A percentile compares a stretch with the other conserved stretches of the same genome.
Conservation (phyloP, 169 alveolate genomes). For the Nephromyces sp. region DNA sequence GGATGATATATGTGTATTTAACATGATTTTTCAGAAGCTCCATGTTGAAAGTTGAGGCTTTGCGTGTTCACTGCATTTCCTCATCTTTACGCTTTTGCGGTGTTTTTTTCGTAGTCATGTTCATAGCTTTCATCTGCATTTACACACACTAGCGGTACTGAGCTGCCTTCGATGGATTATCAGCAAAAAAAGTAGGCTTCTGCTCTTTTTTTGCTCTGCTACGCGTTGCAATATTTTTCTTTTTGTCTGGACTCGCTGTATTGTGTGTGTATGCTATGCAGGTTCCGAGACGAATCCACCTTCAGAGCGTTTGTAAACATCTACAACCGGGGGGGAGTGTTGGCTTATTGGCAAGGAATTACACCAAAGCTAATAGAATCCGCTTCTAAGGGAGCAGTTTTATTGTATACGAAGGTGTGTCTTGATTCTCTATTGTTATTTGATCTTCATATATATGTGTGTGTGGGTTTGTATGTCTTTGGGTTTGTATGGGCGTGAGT, state of each 20-base stretch:
- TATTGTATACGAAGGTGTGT: slow-evolving; percentile 39
- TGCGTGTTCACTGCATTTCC: not conserved
- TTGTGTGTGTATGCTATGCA: not conserved
- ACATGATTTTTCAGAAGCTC: not conserved
- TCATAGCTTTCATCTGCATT: not conserved
- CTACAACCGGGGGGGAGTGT: slow-evolving; percentile 39
- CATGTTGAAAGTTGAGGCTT: not conserved
- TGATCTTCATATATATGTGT: too few relatives aligned
- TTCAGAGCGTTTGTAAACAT: slow-evolving; percentile 33
- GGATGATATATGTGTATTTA: not conserved
- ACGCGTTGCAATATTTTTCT: not conserved
- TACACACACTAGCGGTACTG: not conserved
- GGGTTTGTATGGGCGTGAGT: too few relatives aligned
- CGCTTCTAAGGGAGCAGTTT: slow-evolving; percentile 52
- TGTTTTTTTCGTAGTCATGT: not conserved
- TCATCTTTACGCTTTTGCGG: not conserved
- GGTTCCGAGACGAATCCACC: slow-evolving; percentile 43
- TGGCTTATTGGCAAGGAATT: slow-evolving; percentile 50
- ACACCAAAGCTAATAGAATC: slow-evolving; percentile 48
- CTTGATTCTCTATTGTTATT: not conserved
- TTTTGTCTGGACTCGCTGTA: not conserved
- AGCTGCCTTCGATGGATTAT: not conserved
- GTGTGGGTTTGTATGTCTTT: too few relatives aligned
- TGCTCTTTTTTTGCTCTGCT: not conserved
- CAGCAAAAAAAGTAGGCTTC: not conserved